Conservation (phyloP, 352 stramenopile species). For the Globisporangium paddicum region DNA sequence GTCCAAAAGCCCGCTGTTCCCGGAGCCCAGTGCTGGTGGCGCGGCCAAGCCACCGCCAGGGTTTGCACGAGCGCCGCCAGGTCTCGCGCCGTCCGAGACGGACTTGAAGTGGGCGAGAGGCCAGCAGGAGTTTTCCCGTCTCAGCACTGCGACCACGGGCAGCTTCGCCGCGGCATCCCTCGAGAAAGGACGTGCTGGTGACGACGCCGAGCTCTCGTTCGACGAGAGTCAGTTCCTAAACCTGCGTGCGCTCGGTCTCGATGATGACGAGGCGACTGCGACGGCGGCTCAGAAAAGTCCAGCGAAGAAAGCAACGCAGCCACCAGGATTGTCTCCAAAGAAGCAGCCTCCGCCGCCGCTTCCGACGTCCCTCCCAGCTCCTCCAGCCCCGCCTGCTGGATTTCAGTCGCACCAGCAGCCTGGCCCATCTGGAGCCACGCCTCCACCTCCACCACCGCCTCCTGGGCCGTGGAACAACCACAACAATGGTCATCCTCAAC, state of each 20-base stretch:
- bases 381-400: conserved; percentile 6
- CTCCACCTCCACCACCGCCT: conserved; percentile 10
- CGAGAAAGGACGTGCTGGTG: conserved; percentile 13
- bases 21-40: conserved; percentile 1
- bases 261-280: conserved; percentile 54
- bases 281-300: not conserved
- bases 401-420: conserved; percentile 6
- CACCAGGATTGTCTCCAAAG: conserved; percentile 18
- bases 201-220: conserved; percentile 41
- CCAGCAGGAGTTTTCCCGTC: conserved; percentile 63
- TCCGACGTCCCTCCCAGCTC: conserved; percentile 21
- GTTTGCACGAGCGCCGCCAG: conserved; percentile 48
- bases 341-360: conserved; percentile 19
- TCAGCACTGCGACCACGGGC: conserved; percentile 9
- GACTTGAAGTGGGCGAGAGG: conserved; percentile 80
- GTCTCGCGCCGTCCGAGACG: conserved; percentile 46
- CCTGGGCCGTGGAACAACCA: conserved; percentile 28
- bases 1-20: conserved; percentile 9
- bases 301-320: conserved; percentile 8
- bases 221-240: conserved; percentile 68
- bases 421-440: conserved; percentile 1
- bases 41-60: conserved; percentile 39
- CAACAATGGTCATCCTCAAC: conserved; percentile 18
- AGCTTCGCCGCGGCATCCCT: not conserved
- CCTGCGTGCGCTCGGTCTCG: conserved; percentile 56